Percentiles rank a stretch among this genome's conserved stretches.
Conservation (phyloP, 169 alveolate genomes). For the Sarcocystis neurona region DNA sequence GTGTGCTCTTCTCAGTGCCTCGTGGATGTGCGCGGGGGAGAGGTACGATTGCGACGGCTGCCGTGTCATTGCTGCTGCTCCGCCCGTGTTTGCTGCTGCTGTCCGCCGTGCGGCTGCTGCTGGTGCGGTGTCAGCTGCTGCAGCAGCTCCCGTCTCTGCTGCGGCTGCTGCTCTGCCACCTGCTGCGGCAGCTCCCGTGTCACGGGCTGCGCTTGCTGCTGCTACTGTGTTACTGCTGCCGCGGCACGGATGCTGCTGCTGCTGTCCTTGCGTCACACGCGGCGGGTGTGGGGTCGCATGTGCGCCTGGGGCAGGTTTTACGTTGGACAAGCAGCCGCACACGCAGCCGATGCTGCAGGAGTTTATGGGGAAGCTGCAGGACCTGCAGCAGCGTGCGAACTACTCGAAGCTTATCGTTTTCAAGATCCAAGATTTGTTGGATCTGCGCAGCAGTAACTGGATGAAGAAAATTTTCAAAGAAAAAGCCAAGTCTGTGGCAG, state of each 20-base stretch:
- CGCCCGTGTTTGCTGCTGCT: no score
- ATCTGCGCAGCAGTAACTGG: conserved; percentile 45
- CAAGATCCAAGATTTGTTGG: conserved; percentile 63
- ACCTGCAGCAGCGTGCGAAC: conserved; percentile 41
- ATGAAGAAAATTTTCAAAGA: conserved; percentile 55
- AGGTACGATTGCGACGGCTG: no score
- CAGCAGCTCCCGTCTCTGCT: no score
- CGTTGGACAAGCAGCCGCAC: conserved; percentile 35
- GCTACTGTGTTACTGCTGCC: neutral
- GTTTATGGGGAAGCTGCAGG: conserved; percentile 58
- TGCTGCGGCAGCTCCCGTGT: no score
- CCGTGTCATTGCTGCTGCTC: no score
- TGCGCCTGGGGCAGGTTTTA: conserved; percentile 29
- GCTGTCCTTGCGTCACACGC: neutral
- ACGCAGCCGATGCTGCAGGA: conserved; percentile 36
- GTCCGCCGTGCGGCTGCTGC: no score
- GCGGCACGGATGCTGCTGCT: neutral
- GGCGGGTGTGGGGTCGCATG: neutral
- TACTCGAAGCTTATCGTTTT: conserved; percentile 48
- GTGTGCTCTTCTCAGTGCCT: no score
- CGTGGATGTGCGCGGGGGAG: no score
- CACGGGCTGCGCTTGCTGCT: no score
- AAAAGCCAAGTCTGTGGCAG: conserved; percentile 50
- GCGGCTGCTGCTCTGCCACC: no score
- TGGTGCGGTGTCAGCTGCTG: no score